These are phyloP conservation scores for Nigrograna mackinnonii DNA, from an alignment of 2,329 filamentous ascomycete species.

Conservation along the genomic window DNA sequence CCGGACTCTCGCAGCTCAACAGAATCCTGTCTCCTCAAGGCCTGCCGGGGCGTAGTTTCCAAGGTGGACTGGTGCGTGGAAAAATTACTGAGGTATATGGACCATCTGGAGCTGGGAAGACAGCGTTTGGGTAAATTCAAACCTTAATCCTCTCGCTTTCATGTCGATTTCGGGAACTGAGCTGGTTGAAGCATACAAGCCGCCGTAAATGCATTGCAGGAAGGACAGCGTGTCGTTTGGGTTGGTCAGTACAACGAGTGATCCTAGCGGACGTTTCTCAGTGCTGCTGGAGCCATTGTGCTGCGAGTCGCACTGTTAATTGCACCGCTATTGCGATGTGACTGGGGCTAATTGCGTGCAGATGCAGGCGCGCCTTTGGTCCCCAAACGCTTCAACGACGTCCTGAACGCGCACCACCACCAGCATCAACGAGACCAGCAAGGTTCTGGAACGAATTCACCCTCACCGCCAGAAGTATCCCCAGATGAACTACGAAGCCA, in stretches of 20 bases:
- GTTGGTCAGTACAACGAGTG: slow-evolving; percentile 64
- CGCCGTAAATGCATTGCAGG: slow-evolving; percentile 64
- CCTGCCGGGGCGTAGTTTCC: slow-evolving; percentile 21
- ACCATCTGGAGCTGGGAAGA: slow-evolving; percentile 84
- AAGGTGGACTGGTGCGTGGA: slow-evolving; percentile 68
- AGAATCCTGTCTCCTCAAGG: slow-evolving; percentile 36
- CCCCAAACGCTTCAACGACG: slow-evolving; percentile 49
- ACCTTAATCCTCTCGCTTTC: slow-evolving; percentile 12
- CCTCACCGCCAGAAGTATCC: slow-evolving; percentile 16
- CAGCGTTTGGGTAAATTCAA: slow-evolving; percentile 70
- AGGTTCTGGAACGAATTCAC: slow-evolving; percentile 2
- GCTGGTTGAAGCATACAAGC: slow-evolving; percentile 66
- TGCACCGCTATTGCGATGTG: slow-evolving; percentile 6
- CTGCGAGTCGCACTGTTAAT: too few relatives aligned
- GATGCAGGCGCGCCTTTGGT: slow-evolving; percentile 56
- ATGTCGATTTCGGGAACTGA: slow-evolving; percentile 21
- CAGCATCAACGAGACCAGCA: not conserved
- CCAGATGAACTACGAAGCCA: slow-evolving; percentile 46
- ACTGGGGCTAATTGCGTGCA: slow-evolving; percentile 31
- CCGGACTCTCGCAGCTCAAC: slow-evolving; percentile 55
- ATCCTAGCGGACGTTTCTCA: too few relatives aligned
- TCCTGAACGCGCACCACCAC: slow-evolving; percentile 37
- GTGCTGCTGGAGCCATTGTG: not conserved
- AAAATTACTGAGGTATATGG: slow-evolving; percentile 88
- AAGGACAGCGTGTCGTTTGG: slow-evolving; percentile 73